These are phyloP conservation scores for Pseudozyma sp. DNA, from an alignment of 1,284 basidiomycete genomes.

Conservation along the genomic window DNA sequence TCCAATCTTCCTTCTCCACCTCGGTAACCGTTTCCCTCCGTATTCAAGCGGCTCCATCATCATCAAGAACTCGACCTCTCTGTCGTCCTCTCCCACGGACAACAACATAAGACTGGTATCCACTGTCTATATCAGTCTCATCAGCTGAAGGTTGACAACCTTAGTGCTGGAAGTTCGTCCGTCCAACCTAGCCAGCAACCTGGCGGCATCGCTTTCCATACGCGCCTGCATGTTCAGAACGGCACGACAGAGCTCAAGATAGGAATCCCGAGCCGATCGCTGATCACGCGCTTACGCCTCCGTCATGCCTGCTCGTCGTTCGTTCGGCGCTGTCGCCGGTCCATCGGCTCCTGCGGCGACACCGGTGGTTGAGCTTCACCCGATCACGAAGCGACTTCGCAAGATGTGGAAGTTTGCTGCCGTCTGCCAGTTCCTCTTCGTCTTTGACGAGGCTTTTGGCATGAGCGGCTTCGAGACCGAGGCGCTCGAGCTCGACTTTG, in stretches of 20 bases:
- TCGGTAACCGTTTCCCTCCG: constrained; percentile 6
- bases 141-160: no score
- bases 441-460: constrained; percentile 67
- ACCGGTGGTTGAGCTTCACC: constrained; percentile 36
- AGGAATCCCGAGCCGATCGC: no score
- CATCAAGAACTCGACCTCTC: background rate
- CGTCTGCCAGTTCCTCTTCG: constrained; percentile 66
- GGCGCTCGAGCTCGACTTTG: constrained; percentile 71
- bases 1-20: constrained; percentile 16
- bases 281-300: background rate
- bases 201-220: no score
- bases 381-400: constrained; percentile 55
- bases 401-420: constrained; percentile 67
- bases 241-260: no score
- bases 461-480: constrained; percentile 65
- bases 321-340: constrained; percentile 36
- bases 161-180: no score
- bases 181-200: no score
- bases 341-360: constrained; percentile 29
- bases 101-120: no score
- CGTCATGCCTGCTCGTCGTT: constrained; percentile 39
- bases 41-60: background rate
- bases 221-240: no score
- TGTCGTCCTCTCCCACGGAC: background rate
- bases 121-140: no score